These are phyloP conservation scores for Paramecium tetraurelia DNA, from an alignment of 73 alveolate species.

Conservation along the genomic window DNA sequence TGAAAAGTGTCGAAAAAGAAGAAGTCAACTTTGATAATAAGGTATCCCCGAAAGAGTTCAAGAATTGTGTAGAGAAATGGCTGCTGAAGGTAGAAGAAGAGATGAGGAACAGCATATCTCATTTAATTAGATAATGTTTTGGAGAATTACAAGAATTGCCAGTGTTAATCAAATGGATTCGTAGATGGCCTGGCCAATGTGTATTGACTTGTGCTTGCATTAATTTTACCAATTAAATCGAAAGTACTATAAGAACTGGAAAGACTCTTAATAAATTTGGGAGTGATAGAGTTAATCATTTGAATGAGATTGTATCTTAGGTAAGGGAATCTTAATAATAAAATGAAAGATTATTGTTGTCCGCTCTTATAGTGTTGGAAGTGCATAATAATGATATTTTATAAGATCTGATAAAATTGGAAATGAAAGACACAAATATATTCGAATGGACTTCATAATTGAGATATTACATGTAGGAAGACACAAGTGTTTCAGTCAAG, in stretches of 20 bases:
- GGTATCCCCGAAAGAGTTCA: slow-evolving; percentile 87
- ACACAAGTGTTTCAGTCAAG: slow-evolving; percentile 84
- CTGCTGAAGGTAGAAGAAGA: slow-evolving; percentile 83
- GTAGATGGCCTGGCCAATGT: slow-evolving; percentile 62
- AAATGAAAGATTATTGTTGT: slow-evolving; percentile 88
- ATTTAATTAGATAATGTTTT: slow-evolving; percentile 77
- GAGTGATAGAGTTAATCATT: slow-evolving; percentile 45
- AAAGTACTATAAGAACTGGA: slow-evolving; percentile 74
- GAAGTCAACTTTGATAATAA: slow-evolving; percentile 91
- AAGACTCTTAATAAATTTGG: slow-evolving; percentile 72
- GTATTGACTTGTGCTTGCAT: slow-evolving; percentile 69
- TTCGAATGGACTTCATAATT: slow-evolving; percentile 97
- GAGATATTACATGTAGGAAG: slow-evolving; percentile 97
- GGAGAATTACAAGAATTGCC: slow-evolving; percentile 78
- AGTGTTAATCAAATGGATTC: slow-evolving; percentile 83
- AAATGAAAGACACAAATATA: slow-evolving; percentile 63
- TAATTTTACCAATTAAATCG: slow-evolving; percentile 71
- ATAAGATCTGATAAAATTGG: slow-evolving; percentile 46
- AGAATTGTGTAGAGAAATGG: slow-evolving; percentile 92
- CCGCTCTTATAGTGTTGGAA: slow-evolving; percentile 95
- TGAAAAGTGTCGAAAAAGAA: slow-evolving; percentile 96
- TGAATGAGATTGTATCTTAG: slow-evolving; percentile 89
- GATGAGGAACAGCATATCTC: slow-evolving; percentile 81
- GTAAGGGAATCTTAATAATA: slow-evolving; percentile 89
- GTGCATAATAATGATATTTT: slow-evolving; percentile 96